Evolutionary conservation across 306 rosid species (phyloP).

Genomic region (Cicer arietinum): DNA sequence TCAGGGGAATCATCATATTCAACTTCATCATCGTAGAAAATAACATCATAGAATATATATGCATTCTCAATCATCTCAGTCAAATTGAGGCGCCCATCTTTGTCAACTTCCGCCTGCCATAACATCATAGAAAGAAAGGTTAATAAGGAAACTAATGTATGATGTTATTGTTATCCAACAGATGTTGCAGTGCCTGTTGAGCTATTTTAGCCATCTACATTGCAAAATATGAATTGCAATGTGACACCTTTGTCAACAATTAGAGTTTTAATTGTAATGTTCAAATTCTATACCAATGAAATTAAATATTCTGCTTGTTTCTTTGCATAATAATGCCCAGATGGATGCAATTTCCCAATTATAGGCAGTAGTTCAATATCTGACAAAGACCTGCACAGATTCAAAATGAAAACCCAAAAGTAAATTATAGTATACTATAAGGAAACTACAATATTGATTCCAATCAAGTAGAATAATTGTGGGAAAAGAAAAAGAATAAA

Average conservation of each 20-base stretch:
- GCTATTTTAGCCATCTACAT: neutral
- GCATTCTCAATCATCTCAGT: slow-evolving; percentile 91
- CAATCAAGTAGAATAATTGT: slow-evolving; percentile 16
- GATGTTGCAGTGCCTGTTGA: slow-evolving; percentile 9
- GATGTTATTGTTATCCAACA: slow-evolving; percentile 38
- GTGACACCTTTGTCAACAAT: slow-evolving; percentile 1
- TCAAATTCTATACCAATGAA: slow-evolving; percentile 69
- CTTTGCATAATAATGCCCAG: slow-evolving; percentile 86
- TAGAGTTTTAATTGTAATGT: neutral
- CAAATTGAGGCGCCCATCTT: slow-evolving; percentile 85
- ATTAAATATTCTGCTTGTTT: slow-evolving; percentile 87
- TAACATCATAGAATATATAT: slow-evolving; percentile 85
- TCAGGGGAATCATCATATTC: slow-evolving; percentile 66
- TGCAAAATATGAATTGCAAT: too few species aligned
- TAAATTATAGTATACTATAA: slow-evolving; percentile 30
- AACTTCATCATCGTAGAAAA: slow-evolving; percentile 78
- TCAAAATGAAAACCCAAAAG: slow-evolving; percentile 32
- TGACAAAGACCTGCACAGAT: slow-evolving; percentile 67
- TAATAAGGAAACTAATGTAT: slow-evolving; percentile 40
- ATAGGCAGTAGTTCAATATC: slow-evolving; percentile 71
- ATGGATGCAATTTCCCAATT: slow-evolving; percentile 88
- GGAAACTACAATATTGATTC: slow-evolving; percentile 33
- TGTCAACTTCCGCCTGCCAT: slow-evolving; percentile 80
- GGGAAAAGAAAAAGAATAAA: slow-evolving; percentile 31
- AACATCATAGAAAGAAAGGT: slow-evolving; percentile 23